A percentile compares a stretch with the other conserved stretches of the same genome.
phyloP scores from a whole-genome alignment of 148 eudicot genomes.

The Heliamphora exappendiculata region DNA sequence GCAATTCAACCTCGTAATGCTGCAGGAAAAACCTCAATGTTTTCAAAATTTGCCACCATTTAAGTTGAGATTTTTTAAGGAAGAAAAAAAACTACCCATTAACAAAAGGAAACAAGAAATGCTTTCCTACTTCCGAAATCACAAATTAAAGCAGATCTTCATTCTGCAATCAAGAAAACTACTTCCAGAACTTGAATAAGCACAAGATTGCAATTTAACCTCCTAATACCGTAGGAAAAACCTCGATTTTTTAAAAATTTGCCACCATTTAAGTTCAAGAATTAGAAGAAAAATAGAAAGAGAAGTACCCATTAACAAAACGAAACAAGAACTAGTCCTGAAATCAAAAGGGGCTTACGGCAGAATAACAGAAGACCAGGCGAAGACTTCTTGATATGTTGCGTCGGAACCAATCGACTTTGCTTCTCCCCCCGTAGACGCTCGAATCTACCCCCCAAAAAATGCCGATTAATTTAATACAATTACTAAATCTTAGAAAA shows the following conservation, averaged over 20 bases:
- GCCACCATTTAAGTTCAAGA: not conserved
- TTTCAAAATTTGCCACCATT: not conserved
- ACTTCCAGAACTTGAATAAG: not conserved
- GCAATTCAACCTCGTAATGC: not conserved
- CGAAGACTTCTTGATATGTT: slow-evolving; percentile 40
- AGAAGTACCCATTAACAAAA: not conserved
- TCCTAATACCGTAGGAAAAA: not conserved
- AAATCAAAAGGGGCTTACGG: slow-evolving; percentile 46
- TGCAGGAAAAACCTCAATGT: not conserved
- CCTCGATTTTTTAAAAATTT: not conserved
- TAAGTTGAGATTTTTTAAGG: no score
- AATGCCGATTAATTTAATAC: slow-evolving; percentile 1
- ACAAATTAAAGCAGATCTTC: not conserved
- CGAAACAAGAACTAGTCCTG: not conserved
- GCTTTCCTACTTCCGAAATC: not conserved
- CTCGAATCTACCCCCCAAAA: slow-evolving; percentile 21
- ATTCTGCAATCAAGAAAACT: not conserved
- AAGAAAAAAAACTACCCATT: no score
- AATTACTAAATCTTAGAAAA: not conserved
- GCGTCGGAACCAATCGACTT: slow-evolving; percentile 24
- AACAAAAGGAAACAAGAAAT: no score
- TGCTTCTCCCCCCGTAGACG: slow-evolving; percentile 36
- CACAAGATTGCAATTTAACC: not conserved
- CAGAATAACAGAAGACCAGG: slow-evolving; percentile 81
- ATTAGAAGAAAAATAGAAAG: no score